Evolutionary conservation across 176 grass and related monocot species (phyloP).

Genomic region (Aechmea fasciata): DNA sequence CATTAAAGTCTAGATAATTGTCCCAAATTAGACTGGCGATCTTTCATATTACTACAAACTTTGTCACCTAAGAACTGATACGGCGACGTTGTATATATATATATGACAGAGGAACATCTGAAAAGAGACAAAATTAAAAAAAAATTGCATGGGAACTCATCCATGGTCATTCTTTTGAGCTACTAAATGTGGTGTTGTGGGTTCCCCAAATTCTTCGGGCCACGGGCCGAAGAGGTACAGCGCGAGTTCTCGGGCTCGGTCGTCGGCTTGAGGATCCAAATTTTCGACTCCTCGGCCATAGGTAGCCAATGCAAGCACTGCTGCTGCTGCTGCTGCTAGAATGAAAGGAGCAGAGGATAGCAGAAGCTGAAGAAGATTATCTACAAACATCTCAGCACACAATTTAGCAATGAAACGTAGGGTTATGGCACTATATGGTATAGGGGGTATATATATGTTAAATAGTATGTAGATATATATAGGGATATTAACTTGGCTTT

Average conservation of each 20-base stretch:
- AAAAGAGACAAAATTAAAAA: too few relatives aligned
- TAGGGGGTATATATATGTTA: background rate
- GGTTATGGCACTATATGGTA: background rate
- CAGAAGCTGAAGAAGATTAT: slow-evolving; percentile 24
- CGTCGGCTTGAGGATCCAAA: slow-evolving; percentile 27
- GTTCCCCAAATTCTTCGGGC: background rate
- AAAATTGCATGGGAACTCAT: background rate
- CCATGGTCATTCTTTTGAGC: background rate
- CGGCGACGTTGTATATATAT: too few relatives aligned
- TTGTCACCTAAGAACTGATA: too few relatives aligned
- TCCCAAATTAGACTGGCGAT: too few relatives aligned
- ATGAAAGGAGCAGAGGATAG: slow-evolving; percentile 35
- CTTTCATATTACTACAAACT: too few relatives aligned
- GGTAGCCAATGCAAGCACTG: slow-evolving; percentile 25
- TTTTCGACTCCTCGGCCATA: slow-evolving; percentile 1
- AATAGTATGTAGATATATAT: slow-evolving; percentile 13
- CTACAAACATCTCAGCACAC: slow-evolving; percentile 12
- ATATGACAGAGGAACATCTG: too few relatives aligned
- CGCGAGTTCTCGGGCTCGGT: slow-evolving; percentile 35
- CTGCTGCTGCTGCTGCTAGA: slow-evolving; percentile 34
- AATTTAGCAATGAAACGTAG: background rate
- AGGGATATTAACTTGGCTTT: slow-evolving; percentile 20
- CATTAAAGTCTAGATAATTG: too few relatives aligned
- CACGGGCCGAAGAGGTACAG: slow-evolving; percentile 46
- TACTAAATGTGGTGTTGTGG: background rate